A percentile compares a stretch with the other conserved stretches of the same genome.
These are phyloP conservation scores for Aspergillus diversus DNA, from an alignment of 495 filamentous ascomycete genomes.

Conservation along the genomic window DNA sequence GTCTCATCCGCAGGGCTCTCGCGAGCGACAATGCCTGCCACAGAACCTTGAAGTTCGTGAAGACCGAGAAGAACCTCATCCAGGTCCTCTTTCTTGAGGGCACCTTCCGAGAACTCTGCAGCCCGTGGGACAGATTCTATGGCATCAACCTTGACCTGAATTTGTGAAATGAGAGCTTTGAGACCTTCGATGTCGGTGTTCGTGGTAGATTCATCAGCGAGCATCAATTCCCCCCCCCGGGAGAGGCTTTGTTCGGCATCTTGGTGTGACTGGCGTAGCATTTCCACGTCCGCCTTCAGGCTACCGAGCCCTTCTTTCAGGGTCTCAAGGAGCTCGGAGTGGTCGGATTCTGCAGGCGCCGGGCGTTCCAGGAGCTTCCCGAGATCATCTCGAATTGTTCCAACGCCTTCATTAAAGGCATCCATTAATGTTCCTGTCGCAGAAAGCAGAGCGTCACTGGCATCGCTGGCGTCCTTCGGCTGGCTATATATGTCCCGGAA, in stretches of 20 bases:
- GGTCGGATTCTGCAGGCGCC: conserved; percentile 73
- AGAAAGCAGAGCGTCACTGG: conserved; percentile 58
- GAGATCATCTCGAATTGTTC: conserved; percentile 71
- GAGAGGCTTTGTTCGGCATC: conserved; percentile 43
- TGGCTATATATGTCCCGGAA: conserved; percentile 68
- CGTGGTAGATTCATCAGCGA: conserved; percentile 53
- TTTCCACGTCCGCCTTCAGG: conserved; percentile 75
- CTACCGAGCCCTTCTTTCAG: conserved; percentile 76
- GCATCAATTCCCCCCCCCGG: conserved; percentile 58
- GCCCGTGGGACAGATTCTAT: conserved; percentile 65
- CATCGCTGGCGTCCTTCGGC: conserved; percentile 57
- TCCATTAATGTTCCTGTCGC: conserved; percentile 77
- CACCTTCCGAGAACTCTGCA: conserved; percentile 44
- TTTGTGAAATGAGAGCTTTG: conserved; percentile 76
- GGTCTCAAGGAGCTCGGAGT: conserved; percentile 83
- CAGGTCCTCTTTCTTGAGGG: conserved; percentile 62
- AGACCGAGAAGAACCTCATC: conserved; percentile 60
- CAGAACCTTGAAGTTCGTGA: conserved; percentile 60
- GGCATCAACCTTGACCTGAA: conserved; percentile 81
- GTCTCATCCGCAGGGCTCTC: conserved; percentile 42
- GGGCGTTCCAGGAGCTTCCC: conserved; percentile 78
- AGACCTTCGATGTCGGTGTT: conserved; percentile 79
- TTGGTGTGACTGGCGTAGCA: conserved; percentile 59
- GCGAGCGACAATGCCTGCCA: conserved; percentile 49
- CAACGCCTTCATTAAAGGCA: conserved; percentile 80